phyloP scores from a whole-genome alignment of 331 rosid genomes.

The Stylosanthes scabra region DNA sequence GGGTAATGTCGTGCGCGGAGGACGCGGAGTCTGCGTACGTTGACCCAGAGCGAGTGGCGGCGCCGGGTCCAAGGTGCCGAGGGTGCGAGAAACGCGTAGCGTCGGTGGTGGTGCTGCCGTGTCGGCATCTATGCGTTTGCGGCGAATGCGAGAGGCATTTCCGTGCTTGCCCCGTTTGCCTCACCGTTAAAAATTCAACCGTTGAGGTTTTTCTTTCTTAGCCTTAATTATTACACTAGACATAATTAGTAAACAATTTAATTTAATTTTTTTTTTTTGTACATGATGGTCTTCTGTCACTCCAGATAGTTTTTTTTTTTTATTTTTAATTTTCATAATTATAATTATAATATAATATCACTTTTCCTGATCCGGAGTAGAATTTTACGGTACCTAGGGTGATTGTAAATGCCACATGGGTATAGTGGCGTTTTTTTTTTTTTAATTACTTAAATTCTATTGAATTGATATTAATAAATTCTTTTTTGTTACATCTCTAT shows the following conservation, averaged over 20 bases:
- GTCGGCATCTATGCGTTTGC: slow-evolving; percentile 89
- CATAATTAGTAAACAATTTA: too few relatives aligned
- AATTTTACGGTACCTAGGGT: slow-evolving; percentile 43
- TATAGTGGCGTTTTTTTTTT: slow-evolving; percentile 45
- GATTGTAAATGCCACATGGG: slow-evolving; percentile 74
- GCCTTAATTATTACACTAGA: too few relatives aligned
- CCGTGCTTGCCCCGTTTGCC: slow-evolving; percentile 85
- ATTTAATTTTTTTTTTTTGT: background rate
- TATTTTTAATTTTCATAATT: background rate
- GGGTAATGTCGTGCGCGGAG: slow-evolving; percentile 61
- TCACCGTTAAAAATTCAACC: slow-evolving; percentile 69
- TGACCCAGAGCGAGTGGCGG: slow-evolving; percentile 72
- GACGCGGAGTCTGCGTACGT: slow-evolving; percentile 86
- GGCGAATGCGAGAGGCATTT: slow-evolving; percentile 70
- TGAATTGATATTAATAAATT: slow-evolving; percentile 36
- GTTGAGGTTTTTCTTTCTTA: slow-evolving; percentile 73
- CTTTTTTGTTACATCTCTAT: too few relatives aligned
- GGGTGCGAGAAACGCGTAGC: slow-evolving; percentile 74
- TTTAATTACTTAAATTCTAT: slow-evolving; percentile 54
- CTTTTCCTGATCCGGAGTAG: too few relatives aligned
- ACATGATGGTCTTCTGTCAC: background rate
- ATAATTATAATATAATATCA: too few relatives aligned
- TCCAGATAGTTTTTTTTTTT: background rate
- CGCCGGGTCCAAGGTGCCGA: slow-evolving; percentile 67
- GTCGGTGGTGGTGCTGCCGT: slow-evolving; percentile 77